Conservation (phyloP, 139 green algal genomes). For the Chlorella sp. region DNA sequence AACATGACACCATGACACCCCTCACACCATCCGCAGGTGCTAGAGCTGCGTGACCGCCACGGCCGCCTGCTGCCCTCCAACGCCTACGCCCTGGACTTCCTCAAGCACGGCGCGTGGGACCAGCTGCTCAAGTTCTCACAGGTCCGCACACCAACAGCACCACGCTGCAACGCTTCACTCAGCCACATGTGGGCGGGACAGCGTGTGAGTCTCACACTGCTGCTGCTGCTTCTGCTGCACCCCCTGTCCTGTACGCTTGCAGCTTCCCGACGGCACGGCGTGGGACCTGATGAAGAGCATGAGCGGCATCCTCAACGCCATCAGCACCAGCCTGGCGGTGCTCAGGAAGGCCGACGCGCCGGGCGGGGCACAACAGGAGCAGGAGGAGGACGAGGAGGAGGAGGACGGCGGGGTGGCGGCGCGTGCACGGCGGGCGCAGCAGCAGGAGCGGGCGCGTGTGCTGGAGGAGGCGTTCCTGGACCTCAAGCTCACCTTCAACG, state of each 20-base stretch:
- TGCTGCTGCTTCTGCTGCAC: too few species aligned
- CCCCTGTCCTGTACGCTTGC: not conserved
- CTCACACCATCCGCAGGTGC: not conserved
- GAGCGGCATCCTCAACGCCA: constrained; percentile 9
- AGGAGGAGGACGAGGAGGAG: too few species aligned
- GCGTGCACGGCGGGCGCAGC: too few species aligned
- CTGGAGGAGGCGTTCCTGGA: too few species aligned
- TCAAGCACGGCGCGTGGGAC: constrained; percentile 31
- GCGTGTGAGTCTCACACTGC: not conserved
- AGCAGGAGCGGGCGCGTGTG: too few species aligned
- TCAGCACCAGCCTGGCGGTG: constrained; percentile 8
- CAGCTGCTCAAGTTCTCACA: too few species aligned
- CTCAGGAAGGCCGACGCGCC: not conserved
- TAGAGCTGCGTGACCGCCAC: constrained; percentile 11
- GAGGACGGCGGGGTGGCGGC: too few species aligned
- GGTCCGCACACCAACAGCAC: not conserved
- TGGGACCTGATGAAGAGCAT: constrained; percentile 22
- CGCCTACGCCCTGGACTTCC: constrained; percentile 44
- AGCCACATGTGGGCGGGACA: not conserved
- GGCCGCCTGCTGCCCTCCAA: constrained; percentile 27
- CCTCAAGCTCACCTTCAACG: too few species aligned
- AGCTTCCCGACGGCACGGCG: constrained; percentile 36
- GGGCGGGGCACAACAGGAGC: too few species aligned
- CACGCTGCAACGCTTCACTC: not conserved
- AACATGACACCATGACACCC: too few species aligned